Conservation (phyloP, 2,329 filamentous ascomycete genomes). For the Neopestalotiopsis sp. region DNA sequence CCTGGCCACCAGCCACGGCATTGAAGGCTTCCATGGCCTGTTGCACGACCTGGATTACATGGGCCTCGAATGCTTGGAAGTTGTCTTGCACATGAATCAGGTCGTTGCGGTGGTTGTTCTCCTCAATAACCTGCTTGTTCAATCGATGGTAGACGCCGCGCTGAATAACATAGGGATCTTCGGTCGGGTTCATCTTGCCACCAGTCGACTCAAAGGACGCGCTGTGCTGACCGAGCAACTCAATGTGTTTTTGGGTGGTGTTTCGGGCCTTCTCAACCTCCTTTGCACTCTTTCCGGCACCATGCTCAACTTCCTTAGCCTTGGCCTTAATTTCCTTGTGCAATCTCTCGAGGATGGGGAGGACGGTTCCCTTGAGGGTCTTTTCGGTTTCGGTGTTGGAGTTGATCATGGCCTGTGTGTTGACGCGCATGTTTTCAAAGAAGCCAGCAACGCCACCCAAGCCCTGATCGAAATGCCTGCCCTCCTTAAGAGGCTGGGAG, state of each 20-base stretch:
- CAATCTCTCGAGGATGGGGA: slow-evolving; percentile 87
- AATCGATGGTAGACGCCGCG: slow-evolving; percentile 83
- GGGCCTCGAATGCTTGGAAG: slow-evolving; percentile 85
- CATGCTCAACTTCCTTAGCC: slow-evolving; percentile 82
- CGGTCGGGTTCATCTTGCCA: slow-evolving; percentile 69
- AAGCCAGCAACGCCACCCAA: slow-evolving; percentile 87
- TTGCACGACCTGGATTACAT: slow-evolving; percentile 83
- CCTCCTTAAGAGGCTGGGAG: slow-evolving; percentile 82
- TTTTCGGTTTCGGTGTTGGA: slow-evolving; percentile 91
- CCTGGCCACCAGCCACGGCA: slow-evolving; percentile 78
- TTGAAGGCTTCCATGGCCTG: slow-evolving; percentile 83
- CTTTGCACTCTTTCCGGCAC: slow-evolving; percentile 84
- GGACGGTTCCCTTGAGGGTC: slow-evolving; percentile 81
- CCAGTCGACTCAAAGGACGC: slow-evolving; percentile 79
- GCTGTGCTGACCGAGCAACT: slow-evolving; percentile 86
- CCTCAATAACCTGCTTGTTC: slow-evolving; percentile 88
- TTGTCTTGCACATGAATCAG: slow-evolving; percentile 89
- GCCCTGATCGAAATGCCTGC: slow-evolving; percentile 89
- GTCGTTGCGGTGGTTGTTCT: slow-evolving; percentile 96
- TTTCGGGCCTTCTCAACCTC: slow-evolving; percentile 88
- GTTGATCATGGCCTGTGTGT: slow-evolving; percentile 87
- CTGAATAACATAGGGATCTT: slow-evolving; percentile 89
- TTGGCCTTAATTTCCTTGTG: slow-evolving; percentile 98
- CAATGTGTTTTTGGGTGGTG: slow-evolving; percentile 92
- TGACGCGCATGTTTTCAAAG: slow-evolving; percentile 92